phyloP scores from a whole-genome alignment of 2,329 filamentous ascomycete species.

The Fusarium torreyae region DNA sequence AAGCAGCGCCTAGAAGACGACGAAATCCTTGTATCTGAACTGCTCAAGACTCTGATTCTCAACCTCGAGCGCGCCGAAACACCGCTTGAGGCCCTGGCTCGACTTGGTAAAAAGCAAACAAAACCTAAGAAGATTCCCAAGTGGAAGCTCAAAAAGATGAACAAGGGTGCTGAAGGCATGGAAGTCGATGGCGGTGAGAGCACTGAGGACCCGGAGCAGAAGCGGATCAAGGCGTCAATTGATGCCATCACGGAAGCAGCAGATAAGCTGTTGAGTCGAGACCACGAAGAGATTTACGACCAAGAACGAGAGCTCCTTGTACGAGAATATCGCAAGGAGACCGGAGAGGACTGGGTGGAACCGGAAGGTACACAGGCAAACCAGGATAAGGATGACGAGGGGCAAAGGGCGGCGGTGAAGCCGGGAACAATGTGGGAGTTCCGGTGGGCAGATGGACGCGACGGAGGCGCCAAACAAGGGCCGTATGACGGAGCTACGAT shows the following conservation, averaged over 20 bases:
- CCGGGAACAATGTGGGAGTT: slow-evolving; percentile 79
- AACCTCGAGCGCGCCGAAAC: slow-evolving; percentile 87
- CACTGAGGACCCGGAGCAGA: slow-evolving; percentile 77
- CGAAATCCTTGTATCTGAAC: slow-evolving; percentile 78
- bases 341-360: slow-evolving; percentile 85
- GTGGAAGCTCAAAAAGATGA: slow-evolving; percentile 80
- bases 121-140: slow-evolving; percentile 73
- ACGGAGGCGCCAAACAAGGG: slow-evolving; percentile 83
- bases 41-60: slow-evolving; percentile 80
- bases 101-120: slow-evolving; percentile 78
- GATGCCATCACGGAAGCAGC: slow-evolving; percentile 90
- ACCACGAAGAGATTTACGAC: slow-evolving; percentile 93
- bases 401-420: slow-evolving; percentile 34
- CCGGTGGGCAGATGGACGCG: slow-evolving; percentile 90
- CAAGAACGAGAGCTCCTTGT: slow-evolving; percentile 86
- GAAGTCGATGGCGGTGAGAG: slow-evolving; percentile 72
- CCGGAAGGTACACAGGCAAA: slow-evolving; percentile 55
- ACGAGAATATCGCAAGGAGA: slow-evolving; percentile 86
- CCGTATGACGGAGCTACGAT: slow-evolving; percentile 90
- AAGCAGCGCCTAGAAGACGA: slow-evolving; percentile 82
- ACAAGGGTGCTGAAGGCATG: slow-evolving; percentile 71
- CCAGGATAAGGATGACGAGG: slow-evolving; percentile 37
- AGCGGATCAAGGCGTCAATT: slow-evolving; percentile 79
- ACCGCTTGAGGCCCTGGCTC: slow-evolving; percentile 86
- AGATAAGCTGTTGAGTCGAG: slow-evolving; percentile 86